Evolutionary conservation across 441 rosid species (phyloP).

Genomic region (Erodium moschatum): DNA sequence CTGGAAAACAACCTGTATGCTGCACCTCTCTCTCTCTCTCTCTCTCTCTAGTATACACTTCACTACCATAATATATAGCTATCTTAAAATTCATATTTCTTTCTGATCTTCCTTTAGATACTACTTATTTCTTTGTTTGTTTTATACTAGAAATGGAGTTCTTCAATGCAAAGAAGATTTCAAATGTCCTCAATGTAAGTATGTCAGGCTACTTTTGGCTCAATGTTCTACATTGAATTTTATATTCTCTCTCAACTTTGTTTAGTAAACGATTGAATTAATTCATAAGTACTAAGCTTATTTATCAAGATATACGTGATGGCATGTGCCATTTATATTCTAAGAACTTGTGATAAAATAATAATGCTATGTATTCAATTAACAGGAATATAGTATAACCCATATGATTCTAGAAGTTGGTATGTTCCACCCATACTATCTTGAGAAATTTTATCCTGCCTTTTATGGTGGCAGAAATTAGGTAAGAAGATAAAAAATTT

Average conservation of each 20-base stretch:
- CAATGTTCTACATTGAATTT: background rate
- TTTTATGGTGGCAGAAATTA: too few species aligned
- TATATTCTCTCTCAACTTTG: background rate
- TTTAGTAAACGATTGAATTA: background rate
- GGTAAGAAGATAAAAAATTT: too few species aligned
- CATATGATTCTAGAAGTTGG: background rate
- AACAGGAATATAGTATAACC: background rate
- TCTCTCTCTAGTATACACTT: background rate
- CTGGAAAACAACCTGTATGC: constrained; percentile 31
- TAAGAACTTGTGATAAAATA: background rate
- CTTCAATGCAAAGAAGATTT: constrained; percentile 54
- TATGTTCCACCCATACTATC: too few species aligned
- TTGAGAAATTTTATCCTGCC: too few species aligned
- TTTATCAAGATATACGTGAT: background rate
- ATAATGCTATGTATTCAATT: background rate
- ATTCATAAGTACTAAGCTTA: background rate
- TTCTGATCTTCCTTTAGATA: background rate
- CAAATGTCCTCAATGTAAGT: constrained; percentile 59
- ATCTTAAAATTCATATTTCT: background rate
- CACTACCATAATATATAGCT: background rate
- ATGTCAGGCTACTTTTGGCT: background rate
- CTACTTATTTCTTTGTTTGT: constrained; percentile 5
- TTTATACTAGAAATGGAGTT: constrained; percentile 31
- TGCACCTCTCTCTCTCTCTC: constrained; percentile 1
- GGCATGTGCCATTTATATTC: background rate